Conservation (phyloP, 2,329 filamentous ascomycete species). For the Remersonia thermophila region DNA sequence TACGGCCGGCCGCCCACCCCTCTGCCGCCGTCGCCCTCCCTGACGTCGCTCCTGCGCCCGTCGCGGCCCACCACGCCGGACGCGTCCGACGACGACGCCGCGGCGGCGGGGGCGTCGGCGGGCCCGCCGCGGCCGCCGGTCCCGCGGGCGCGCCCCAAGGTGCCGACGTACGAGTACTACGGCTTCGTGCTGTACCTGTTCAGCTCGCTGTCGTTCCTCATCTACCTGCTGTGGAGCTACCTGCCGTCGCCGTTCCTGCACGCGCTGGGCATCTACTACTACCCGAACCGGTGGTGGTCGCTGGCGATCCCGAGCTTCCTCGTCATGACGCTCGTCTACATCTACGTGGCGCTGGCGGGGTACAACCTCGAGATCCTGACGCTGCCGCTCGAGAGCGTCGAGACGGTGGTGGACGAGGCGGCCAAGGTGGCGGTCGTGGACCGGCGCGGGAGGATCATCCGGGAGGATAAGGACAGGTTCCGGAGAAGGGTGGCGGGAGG, state of each 20-base stretch:
- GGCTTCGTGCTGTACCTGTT: constrained; percentile 95
- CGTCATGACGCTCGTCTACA: constrained; percentile 79
- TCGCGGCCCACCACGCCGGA: constrained; percentile 91
- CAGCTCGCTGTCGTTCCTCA: constrained; percentile 66
- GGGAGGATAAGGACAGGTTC: constrained; percentile 21
- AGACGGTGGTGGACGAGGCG: constrained; percentile 85
- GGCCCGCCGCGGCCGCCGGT: constrained; percentile 27
- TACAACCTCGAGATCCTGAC: constrained; percentile 90
- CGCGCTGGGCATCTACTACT: constrained; percentile 89
- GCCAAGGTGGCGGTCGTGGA: constrained; percentile 78
- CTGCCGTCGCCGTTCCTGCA: constrained; percentile 85
- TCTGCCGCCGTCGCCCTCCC: constrained; percentile 77
- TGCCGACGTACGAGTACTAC: constrained; percentile 99
- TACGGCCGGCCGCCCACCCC: constrained; percentile 96
- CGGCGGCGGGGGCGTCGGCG: constrained; percentile 14
- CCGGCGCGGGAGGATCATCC: constrained; percentile 43
- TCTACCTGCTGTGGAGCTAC: constrained; percentile 71
- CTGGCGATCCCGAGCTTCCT: constrained; percentile 83
- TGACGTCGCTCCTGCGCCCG: constrained; percentile 82
- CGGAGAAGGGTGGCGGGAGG: constrained; percentile 24
- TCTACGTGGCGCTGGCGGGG: constrained; percentile 80
- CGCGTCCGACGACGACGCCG: constrained; percentile 66
- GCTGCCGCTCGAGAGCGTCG: constrained; percentile 62
- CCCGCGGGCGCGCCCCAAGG: constrained; percentile 76
- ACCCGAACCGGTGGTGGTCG: constrained; percentile 96